Base-by-base conservation (phyloP, 192 early-diverging fungal species). In the Obelidium mucronatum region DNA sequence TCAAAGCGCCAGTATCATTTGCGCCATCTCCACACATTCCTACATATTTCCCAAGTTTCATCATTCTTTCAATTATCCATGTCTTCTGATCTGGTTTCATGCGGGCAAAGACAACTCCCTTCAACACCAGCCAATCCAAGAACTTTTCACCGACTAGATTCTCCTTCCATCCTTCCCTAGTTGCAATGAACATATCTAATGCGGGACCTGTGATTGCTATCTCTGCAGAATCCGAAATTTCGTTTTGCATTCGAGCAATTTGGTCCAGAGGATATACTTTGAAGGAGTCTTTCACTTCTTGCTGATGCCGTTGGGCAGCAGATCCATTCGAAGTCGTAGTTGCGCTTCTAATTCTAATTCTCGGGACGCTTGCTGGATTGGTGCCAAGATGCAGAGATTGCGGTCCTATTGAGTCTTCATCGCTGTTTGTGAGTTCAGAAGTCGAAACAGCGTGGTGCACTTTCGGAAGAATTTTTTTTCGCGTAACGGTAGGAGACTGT, bases 1-100 rank as follows among this genome's bases (percentile, higher is more conserved):
- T 90, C 73, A 95, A 74, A 19, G 94, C 94, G 37, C 93, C 94
- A 73, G 91, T 90, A 81, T 95, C 94, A 80, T 95, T 95, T 64
- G 89, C 86, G 73, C 92, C 94, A 69, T 95, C 93, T 66, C 94
- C 94, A 78, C 93, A 94, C 94, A 95, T 95, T 40, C 87, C 93
- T 6, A 91, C 92, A 68, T 91, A 89, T n/a, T 58, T 65, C 1
- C 86, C 90, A 3, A 89, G 85, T 79, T 91, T 88, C 85, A 93
- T 93, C 63, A 93, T 88, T 28, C 86, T 73, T 72, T 90, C 84
- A 36, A 95, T 85, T 51, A 90, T 89, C 68, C 84, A 81, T 11
- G 91, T 88, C 82, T 95, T 95, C 74, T 93, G 90, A 36, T 88
- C 85, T 2, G 94, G 94, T 72, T 91, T 90, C 88, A 91, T 91